Conservation (phyloP, 352 stramenopile species). For the Poterioochromonas sp. region DNA sequence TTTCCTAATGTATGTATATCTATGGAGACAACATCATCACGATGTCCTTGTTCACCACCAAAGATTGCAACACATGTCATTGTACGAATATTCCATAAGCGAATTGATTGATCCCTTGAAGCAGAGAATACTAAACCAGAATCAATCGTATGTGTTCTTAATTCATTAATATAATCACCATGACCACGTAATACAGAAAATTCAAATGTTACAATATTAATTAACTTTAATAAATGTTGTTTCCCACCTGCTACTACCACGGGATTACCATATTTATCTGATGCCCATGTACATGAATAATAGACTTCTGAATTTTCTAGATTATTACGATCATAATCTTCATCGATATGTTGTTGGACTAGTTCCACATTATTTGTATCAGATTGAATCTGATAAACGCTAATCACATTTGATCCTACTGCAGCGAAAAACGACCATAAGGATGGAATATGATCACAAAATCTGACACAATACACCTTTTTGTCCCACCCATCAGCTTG, state of each 20-base stretch:
- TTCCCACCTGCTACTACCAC: constrained; percentile 60
- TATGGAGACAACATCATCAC: constrained; percentile 72
- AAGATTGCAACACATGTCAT: constrained; percentile 78
- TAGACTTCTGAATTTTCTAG: constrained; percentile 39
- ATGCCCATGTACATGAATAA: constrained; percentile 63
- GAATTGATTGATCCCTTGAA: constrained; percentile 79
- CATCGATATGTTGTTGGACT: constrained; percentile 13
- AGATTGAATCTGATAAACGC: background rate
- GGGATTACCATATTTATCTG: constrained; percentile 58
- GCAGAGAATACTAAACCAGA: constrained; percentile 29
- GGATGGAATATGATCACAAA: background rate
- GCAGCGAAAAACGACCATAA: background rate
- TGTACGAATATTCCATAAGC: constrained; percentile 79
- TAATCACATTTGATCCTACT: background rate
- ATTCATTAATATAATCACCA: constrained; percentile 78
- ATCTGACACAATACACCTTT: background rate
- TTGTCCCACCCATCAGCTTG: no score
- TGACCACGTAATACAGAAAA: constrained; percentile 58
- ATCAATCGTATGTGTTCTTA: constrained; percentile 67
- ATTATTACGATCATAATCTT: background rate
- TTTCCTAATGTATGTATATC: constrained; percentile 72
- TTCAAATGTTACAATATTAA: constrained; percentile 55
- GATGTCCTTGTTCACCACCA: constrained; percentile 74
- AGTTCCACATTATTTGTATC: background rate
- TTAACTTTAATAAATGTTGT: constrained; percentile 66